A percentile compares a stretch with the other conserved stretches of the same genome.
Conservation (phyloP, 2,329 filamentous ascomycete genomes). For the Aspergillus sp. region DNA sequence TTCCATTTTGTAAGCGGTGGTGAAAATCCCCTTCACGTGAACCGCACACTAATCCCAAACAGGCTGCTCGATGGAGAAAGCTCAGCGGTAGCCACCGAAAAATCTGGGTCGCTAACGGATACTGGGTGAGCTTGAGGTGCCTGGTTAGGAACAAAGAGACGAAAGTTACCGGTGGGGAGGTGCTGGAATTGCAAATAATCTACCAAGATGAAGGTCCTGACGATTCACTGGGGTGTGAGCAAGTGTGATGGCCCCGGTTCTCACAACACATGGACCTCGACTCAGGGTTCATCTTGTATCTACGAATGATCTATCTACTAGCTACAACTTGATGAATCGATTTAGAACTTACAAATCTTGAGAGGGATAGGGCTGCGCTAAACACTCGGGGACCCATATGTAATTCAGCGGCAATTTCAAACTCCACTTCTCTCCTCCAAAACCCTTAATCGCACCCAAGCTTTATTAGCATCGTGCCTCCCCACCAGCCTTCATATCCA, state of each 20-base stretch:
- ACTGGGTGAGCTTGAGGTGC: background rate
- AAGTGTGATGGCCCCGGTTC: too few species aligned
- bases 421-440: background rate
- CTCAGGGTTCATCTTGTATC: background rate
- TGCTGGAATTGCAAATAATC: too few species aligned
- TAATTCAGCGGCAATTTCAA: background rate
- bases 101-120: background rate
- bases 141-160: background rate
- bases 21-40: background rate
- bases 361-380: background rate
- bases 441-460: background rate
- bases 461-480: too few species aligned
- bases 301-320: too few species aligned
- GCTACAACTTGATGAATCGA: background rate
- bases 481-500: background rate
- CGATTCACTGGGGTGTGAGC: too few species aligned
- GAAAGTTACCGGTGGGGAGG: background rate
- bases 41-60: background rate
- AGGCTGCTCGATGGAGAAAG: background rate
- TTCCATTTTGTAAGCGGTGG: background rate
- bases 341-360: background rate
- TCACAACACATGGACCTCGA: background rate
- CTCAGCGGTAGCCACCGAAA: background rate
- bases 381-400: background rate
- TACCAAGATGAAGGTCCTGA: too few species aligned